phyloP scores from a whole-genome alignment of 495 filamentous ascomycete genomes.

The Xylaria curta region DNA sequence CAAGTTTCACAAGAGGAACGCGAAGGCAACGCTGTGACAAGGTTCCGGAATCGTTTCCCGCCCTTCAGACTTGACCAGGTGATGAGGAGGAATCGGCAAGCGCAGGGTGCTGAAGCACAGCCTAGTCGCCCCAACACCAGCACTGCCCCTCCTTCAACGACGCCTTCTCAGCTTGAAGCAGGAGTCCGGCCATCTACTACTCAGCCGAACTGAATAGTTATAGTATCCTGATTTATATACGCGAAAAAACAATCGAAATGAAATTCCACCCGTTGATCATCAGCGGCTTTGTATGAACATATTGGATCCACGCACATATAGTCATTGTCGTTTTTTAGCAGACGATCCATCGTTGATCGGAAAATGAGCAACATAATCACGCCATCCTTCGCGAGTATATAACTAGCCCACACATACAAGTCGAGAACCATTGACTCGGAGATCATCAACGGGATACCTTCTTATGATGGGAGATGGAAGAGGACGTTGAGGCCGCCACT shows the following conservation, averaged over 20 bases:
- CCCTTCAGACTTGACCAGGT: slow-evolving; percentile 33
- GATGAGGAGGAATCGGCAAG: slow-evolving; percentile 38
- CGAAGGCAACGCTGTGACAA: slow-evolving; percentile 30
- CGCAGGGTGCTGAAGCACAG: slow-evolving; percentile 25
- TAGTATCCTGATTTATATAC: slow-evolving; percentile 32
- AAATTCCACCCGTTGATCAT: slow-evolving; percentile 17
- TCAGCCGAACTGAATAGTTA: slow-evolving; percentile 31
- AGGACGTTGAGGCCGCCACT: background rate
- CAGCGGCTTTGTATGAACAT: slow-evolving; percentile 29
- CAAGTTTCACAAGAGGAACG: slow-evolving; percentile 22
- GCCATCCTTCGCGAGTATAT: slow-evolving; percentile 14
- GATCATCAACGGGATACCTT: background rate
- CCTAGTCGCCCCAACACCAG: slow-evolving; percentile 23
- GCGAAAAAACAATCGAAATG: slow-evolving; percentile 29
- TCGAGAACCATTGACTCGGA: background rate
- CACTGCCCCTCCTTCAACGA: slow-evolving; percentile 34
- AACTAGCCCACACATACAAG: background rate
- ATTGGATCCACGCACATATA: slow-evolving; percentile 19
- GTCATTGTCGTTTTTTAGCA: slow-evolving; percentile 7
- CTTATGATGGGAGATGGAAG: background rate
- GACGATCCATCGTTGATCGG: background rate
- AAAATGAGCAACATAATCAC: background rate
- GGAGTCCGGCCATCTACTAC: slow-evolving; percentile 39
- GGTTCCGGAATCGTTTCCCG: slow-evolving; percentile 37
- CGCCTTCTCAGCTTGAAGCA: slow-evolving; percentile 50